Evolutionary conservation across 768 basidiomycete species (phyloP).

Genomic region (Cubamyces lactineus): DNA sequence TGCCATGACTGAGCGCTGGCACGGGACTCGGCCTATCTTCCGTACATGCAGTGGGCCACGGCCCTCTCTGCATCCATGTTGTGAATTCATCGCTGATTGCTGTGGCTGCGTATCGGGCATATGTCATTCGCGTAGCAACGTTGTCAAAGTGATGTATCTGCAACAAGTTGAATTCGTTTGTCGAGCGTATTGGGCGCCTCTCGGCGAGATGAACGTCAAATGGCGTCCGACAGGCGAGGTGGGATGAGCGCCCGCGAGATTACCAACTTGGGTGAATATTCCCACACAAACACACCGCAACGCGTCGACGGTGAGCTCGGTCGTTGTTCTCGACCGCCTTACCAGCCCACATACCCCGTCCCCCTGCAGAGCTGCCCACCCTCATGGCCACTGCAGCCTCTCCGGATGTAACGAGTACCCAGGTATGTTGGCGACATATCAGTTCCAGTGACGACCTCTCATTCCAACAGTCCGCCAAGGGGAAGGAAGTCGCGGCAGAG

Average conservation of each 20-base stretch:
- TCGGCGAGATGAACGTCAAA: no score
- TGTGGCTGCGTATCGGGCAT: background rate
- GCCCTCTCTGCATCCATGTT: background rate
- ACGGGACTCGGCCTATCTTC: background rate
- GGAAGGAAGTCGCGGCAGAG: slow-evolving; percentile 31
- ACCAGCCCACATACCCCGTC: slow-evolving; percentile 33
- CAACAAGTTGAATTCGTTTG: background rate
- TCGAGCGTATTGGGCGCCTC: background rate
- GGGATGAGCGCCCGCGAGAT: background rate
- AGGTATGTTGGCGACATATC: slow-evolving; percentile 15
- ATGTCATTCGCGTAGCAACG: background rate
- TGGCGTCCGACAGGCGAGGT: background rate
- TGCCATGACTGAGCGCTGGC: background rate
- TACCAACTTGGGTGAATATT: slow-evolving; percentile 20
- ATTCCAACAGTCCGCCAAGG: slow-evolving; percentile 27
- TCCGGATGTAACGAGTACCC: slow-evolving; percentile 23
- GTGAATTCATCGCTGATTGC: background rate
- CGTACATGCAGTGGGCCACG: background rate
- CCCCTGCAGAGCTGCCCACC: slow-evolving; percentile 31
- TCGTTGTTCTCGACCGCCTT: slow-evolving; percentile 31
- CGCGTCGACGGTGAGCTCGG: slow-evolving; percentile 31
- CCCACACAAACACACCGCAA: slow-evolving; percentile 35
- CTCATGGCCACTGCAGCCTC: slow-evolving; percentile 33
- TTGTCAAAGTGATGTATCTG: background rate
- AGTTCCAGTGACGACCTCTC: background rate